Evolutionary conservation across 2,329 filamentous ascomycete genomes (phyloP), one percentile per base, ranked within the genome.

Genomic region (Cryphonectria radicalis): DNA sequence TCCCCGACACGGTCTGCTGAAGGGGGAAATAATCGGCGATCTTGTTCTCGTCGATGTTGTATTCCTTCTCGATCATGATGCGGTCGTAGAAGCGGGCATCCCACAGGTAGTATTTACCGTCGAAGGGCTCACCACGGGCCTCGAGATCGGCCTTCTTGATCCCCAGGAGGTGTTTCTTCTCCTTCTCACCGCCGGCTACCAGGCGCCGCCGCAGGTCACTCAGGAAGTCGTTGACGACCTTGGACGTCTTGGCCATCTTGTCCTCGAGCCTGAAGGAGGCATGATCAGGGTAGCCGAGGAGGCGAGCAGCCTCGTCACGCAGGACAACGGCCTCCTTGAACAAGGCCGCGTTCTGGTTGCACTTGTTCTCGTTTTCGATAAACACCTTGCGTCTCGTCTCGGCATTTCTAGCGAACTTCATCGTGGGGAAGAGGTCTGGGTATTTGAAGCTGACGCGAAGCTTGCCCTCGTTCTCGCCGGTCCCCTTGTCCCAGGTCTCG

Each of bases 1-100:
- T 95, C 70, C 90, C 91, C 40, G 87, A 86, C 66, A 96, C 90
- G 0, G 92, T 94, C 19, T 89, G 88, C 72, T 90, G 86, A 8
- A 95, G 85, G 4, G 93, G 93, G 82, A 96, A 96, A 81, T 95
- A 96, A 81, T 96, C 92, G 13, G 93, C 90, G 77, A 96, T 93
- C 78, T 91, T 89, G 76, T 91, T 89, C 79, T 95, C 92, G 74
- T 95, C 92, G 63, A 96, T 90, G 76, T 89, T 90, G 79, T 90
- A 95, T 78, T 95, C 91, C 78, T 92, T 88, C 83, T 95, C 92
- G 55, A 94, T 88, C 88, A 94, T 91, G 78, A 95, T 84, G 8
- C 92, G 90, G 75, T 93, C 91, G 80, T 95, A 96, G 82, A 90
- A 96, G 59, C 92, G 86, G 77, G 92, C 88, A 75, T 96, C 93